These are phyloP conservation scores for Lotmaria passim DNA, from an alignment of 208 protist genomes.

Conservation along the genomic window DNA sequence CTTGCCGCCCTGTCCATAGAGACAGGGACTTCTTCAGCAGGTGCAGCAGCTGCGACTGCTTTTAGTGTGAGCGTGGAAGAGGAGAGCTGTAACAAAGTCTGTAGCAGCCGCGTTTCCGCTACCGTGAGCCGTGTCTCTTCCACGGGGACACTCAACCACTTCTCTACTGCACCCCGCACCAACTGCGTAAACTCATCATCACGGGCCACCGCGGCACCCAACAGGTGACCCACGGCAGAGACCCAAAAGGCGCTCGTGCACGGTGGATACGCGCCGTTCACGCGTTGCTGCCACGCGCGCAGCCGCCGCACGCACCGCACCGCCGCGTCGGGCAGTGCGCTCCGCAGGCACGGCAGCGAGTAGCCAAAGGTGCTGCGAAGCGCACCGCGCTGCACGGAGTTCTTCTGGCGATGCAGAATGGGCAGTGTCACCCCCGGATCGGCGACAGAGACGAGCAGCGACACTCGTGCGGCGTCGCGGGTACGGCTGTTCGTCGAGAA, in stretches of 20 bases:
- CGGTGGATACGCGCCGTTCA: not conserved
- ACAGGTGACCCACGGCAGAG: slow-evolving; percentile 55
- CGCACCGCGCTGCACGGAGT: slow-evolving; percentile 35
- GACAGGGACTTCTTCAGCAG: not conserved
- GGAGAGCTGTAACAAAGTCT: slow-evolving; percentile 4
- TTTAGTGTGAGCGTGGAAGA: too few relatives aligned
- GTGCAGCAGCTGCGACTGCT: too few relatives aligned
- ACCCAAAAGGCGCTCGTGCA: slow-evolving; percentile 67
- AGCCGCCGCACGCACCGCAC: slow-evolving; percentile 44
- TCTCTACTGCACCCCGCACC: not conserved
- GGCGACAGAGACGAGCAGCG: slow-evolving; percentile 54
- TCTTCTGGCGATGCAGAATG: slow-evolving; percentile 34
- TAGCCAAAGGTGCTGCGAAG: slow-evolving; percentile 72
- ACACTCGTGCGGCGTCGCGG: slow-evolving; percentile 13
- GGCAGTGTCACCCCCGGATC: slow-evolving; percentile 38
- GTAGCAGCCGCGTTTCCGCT: slow-evolving; percentile 11
- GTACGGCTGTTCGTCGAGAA: not conserved
- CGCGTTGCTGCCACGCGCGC: slow-evolving; percentile 39
- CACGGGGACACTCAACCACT: not conserved
- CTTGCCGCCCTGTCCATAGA: not conserved
- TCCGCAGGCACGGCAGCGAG: slow-evolving; percentile 47
- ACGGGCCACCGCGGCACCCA: slow-evolving; percentile 3
- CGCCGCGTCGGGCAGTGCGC: slow-evolving; percentile 48
- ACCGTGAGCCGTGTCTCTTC: not conserved
- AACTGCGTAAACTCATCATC: not conserved